Conservation (phyloP, 306 rosid genomes). For the Dalbergia cochinchinensis region DNA sequence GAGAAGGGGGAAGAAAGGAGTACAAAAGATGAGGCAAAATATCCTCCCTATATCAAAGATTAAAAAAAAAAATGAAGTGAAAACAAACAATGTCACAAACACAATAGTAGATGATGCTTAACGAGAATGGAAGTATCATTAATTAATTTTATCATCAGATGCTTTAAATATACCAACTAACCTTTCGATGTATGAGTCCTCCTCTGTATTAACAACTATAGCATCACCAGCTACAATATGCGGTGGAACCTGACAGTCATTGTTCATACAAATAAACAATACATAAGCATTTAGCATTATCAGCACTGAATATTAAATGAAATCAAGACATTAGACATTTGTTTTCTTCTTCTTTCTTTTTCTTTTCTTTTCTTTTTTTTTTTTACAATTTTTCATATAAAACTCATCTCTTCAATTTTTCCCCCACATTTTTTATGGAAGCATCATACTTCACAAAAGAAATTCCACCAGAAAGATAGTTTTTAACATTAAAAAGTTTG, state of each 20-base stretch:
- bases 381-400: neutral
- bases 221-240: constrained; percentile 81
- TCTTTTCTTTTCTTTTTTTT: neutral
- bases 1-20: neutral
- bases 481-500: neutral
- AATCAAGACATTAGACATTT: neutral
- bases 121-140: constrained; percentile 10
- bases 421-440: neutral
- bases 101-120: constrained; percentile 23
- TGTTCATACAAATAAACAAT: constrained; percentile 17
- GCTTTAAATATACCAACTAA: constrained; percentile 42
- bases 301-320: constrained; percentile 23
- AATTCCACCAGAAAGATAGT: neutral
- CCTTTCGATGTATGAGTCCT: constrained; percentile 87
- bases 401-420: neutral
- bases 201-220: constrained; percentile 75
- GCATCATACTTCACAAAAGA: constrained; percentile 8
- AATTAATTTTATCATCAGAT: constrained; percentile 28
- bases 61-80: neutral
- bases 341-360: neutral
- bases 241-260: constrained; percentile 71
- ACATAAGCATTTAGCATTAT: constrained; percentile 29
- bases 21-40: neutral
- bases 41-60: neutral
- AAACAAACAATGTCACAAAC: constrained; percentile 37